Evolutionary conservation across 2,329 filamentous ascomycete species (phyloP).

Genomic region (Aureobasidium mangrovei): DNA sequence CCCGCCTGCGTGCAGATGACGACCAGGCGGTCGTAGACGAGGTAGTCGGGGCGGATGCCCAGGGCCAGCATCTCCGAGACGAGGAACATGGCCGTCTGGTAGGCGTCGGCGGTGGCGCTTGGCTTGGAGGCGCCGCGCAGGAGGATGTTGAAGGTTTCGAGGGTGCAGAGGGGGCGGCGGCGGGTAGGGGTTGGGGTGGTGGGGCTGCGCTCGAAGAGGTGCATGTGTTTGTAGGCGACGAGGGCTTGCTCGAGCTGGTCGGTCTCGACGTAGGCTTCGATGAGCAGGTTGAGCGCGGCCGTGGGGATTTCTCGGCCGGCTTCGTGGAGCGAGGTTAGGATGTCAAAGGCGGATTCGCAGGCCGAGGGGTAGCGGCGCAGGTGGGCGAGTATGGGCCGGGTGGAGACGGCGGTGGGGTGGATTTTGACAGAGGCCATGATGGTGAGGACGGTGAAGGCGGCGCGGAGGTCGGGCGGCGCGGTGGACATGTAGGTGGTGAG

Average conservation of each 20-base stretch:
- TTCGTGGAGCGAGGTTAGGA: conserved; percentile 48
- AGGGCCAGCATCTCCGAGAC: conserved; percentile 53
- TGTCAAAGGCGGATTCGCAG: conserved; percentile 44
- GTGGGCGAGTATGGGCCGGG: conserved; percentile 51
- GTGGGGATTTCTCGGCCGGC: conserved; percentile 43
- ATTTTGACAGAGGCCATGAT: conserved; percentile 63
- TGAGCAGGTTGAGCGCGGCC: conserved; percentile 42
- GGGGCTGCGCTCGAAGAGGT: conserved; percentile 29
- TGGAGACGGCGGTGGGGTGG: conserved; percentile 49
- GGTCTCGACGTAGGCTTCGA: conserved; percentile 42
- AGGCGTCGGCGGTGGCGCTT: conserved; percentile 28
- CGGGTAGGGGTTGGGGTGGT: conserved; percentile 12
- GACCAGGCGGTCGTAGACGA: conserved; percentile 56
- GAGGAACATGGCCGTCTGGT: conserved; percentile 52
- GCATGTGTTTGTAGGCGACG: conserved; percentile 53
- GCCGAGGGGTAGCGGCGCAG: conserved; percentile 42
- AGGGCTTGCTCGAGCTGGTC: conserved; percentile 43
- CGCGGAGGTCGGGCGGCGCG: conserved; percentile 47
- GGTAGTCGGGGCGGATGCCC: conserved; percentile 43
- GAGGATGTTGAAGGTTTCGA: conserved; percentile 54
- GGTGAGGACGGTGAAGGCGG: conserved; percentile 60
- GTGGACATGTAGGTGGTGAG: conserved; percentile 58
- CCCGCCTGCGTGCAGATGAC: conserved; percentile 40
- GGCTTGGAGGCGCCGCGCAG: conserved; percentile 22
- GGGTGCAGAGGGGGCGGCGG: conserved; percentile 27